phyloP scores from a whole-genome alignment of 805 yeast species.

The Saccharomycopsis schoenii region DNA sequence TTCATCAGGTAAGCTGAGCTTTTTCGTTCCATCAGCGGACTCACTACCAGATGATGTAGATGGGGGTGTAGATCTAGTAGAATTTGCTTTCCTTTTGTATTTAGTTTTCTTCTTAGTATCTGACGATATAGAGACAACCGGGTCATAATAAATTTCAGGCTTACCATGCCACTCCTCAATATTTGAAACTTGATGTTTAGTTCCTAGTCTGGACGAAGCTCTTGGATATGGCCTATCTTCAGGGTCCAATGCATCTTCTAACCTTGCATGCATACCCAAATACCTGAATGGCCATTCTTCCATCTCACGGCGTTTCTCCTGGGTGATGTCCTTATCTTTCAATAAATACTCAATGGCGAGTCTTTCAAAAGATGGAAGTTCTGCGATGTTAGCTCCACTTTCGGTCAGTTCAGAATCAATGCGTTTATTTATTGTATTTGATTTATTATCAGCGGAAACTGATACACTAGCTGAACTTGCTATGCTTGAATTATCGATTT shows the following conservation, averaged over 20 bases:
- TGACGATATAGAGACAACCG: constrained; percentile 12
- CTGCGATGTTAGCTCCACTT: neutral
- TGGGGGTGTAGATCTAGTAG: neutral
- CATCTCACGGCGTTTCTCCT: constrained; percentile 39
- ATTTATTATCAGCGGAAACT: neutral
- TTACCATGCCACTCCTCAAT: constrained; percentile 55
- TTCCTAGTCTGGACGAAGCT: constrained; percentile 67
- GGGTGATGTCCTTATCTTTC: constrained; percentile 32
- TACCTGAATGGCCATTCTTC: constrained; percentile 81
- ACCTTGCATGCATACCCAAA: constrained; percentile 60
- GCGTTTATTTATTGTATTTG: neutral
- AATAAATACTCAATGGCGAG: constrained; percentile 44
- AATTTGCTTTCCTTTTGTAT: constrained; percentile 7
- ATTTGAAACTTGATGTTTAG: constrained; percentile 56
- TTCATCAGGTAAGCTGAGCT: constrained; percentile 38
- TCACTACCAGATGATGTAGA: constrained; percentile 3
- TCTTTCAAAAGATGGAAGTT: constrained; percentile 45
- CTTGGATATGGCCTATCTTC: constrained; percentile 76
- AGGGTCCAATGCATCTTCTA: constrained; percentile 69
- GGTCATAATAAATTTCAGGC: constrained; percentile 58
- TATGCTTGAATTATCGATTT: neutral
- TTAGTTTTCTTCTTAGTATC: constrained; percentile 14
- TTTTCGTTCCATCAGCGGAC: neutral
- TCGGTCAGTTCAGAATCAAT: neutral
- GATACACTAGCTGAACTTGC: neutral